A percentile compares a stretch with the other conserved stretches of the same genome.
phyloP scores from a whole-genome alignment of 2,329 filamentous ascomycete species.

The Fusarium virguliforme region DNA sequence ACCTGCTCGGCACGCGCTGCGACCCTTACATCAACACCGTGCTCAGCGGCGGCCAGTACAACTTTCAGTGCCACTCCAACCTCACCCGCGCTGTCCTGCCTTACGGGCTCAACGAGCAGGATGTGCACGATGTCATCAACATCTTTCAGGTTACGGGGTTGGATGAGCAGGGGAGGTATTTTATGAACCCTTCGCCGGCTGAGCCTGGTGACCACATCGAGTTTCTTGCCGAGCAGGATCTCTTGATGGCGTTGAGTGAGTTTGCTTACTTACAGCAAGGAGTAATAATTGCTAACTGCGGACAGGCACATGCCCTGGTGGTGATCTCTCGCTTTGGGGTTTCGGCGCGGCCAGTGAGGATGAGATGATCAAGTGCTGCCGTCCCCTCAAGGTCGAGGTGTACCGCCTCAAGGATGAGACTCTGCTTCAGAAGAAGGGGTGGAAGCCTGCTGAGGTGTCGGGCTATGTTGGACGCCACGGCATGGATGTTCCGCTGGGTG shows the following conservation, averaged over 20 bases:
- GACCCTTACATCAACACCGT: slow-evolving; percentile 88
- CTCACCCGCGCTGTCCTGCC: slow-evolving; percentile 80
- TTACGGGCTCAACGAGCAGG: slow-evolving; percentile 77
- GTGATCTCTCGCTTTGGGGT: slow-evolving; percentile 86
- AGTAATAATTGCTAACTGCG: slow-evolving; percentile 20
- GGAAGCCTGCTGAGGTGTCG: slow-evolving; percentile 74
- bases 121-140: slow-evolving; percentile 90
- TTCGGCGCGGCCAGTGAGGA: slow-evolving; percentile 79
- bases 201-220: slow-evolving; percentile 74
- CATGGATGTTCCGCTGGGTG: slow-evolving; percentile 45
- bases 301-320: slow-evolving; percentile 81
- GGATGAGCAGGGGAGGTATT: slow-evolving; percentile 80
- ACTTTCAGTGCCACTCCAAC: slow-evolving; percentile 90
- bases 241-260: slow-evolving; percentile 73
- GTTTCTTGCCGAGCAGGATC: slow-evolving; percentile 85
- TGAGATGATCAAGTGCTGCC: slow-evolving; percentile 79
- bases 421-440: slow-evolving; percentile 68
- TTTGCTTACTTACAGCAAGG: neutral
- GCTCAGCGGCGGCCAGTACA: slow-evolving; percentile 79
- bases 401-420: slow-evolving; percentile 72
- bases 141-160: slow-evolving; percentile 89
- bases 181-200: slow-evolving; percentile 78
- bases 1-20: slow-evolving; percentile 86
- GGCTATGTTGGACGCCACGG: slow-evolving; percentile 65
- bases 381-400: slow-evolving; percentile 82